Evolutionary conservation across 768 basidiomycete genomes (phyloP).

Genomic region (Lactifluus subvellereus): DNA sequence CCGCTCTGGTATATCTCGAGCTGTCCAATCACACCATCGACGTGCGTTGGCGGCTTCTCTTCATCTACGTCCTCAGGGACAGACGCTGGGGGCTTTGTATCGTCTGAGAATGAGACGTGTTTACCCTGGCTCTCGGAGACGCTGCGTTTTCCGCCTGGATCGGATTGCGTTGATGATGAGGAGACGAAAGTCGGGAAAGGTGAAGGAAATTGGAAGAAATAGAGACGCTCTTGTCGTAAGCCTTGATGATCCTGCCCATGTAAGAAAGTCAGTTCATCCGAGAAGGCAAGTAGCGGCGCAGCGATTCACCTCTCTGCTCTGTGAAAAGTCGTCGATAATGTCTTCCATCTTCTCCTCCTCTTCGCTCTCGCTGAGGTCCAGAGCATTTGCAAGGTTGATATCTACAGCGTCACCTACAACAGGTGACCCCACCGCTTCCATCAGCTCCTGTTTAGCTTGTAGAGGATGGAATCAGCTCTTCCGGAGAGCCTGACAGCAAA

Average conservation of each 20-base stretch:
- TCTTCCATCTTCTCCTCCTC: conserved; percentile 77
- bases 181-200: conserved; percentile 74
- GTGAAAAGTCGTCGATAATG: conserved; percentile 63
- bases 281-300: not conserved
- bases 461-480: not conserved
- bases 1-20: conserved; percentile 85
- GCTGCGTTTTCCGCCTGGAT: conserved; percentile 20
- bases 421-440: conserved; percentile 25
- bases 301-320: conserved; percentile 37
- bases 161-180: conserved; percentile 30
- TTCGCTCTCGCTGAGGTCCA: conserved; percentile 70
- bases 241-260: conserved; percentile 40
- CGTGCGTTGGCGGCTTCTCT: conserved; percentile 23
- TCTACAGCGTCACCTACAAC: conserved; percentile 29
- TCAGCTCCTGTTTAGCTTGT: conserved; percentile 23
- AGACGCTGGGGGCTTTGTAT: conserved; percentile 46
- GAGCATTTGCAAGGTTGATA: conserved; percentile 50
- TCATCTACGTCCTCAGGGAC: conserved; percentile 29
- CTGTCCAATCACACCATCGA: conserved; percentile 79
- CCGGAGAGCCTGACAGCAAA: not conserved
- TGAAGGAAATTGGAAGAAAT: conserved; percentile 85
- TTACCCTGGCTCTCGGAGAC: conserved; percentile 31
- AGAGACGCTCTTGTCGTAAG: conserved; percentile 60
- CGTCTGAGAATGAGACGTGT: conserved; percentile 60
- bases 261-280: conserved; percentile 5